phyloP scores from a whole-genome alignment of 2,329 filamentous ascomycete genomes.

The Colletotrichum paranaense region DNA sequence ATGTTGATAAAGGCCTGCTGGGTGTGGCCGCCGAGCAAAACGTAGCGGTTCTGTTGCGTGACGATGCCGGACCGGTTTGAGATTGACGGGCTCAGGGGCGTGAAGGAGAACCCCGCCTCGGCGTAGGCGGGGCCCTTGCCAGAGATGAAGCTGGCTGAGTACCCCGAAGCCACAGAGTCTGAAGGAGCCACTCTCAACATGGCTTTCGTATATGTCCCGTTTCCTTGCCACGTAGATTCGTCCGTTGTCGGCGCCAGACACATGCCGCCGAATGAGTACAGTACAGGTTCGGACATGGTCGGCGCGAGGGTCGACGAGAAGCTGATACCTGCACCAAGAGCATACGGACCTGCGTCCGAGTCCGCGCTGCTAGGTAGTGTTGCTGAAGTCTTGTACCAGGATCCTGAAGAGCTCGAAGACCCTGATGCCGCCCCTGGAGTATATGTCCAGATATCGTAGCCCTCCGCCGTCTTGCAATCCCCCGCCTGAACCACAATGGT shows the following conservation, averaged over 20 bases:
- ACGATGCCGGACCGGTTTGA: constrained; percentile 74
- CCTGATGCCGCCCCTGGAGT: constrained; percentile 53
- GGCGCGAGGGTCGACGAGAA: constrained; percentile 74
- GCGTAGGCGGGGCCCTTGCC: constrained; percentile 61
- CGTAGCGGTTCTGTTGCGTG: constrained; percentile 80
- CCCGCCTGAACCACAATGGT: constrained; percentile 81
- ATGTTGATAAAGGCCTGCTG: constrained; percentile 90
- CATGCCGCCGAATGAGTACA: constrained; percentile 92
- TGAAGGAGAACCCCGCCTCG: constrained; percentile 89
- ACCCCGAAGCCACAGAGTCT: constrained; percentile 39
- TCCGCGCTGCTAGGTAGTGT: constrained; percentile 36
- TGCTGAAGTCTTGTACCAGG: constrained; percentile 53
- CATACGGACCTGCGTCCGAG: constrained; percentile 53
- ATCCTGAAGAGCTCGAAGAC: constrained; percentile 51
- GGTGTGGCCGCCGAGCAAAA: constrained; percentile 89
- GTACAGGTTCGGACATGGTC: constrained; percentile 61
- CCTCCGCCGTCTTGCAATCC: constrained; percentile 69
- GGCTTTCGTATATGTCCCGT: constrained; percentile 81
- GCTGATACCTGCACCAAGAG: constrained; percentile 68
- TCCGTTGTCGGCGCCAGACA: constrained; percentile 68
- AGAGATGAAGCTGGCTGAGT: constrained; percentile 49
- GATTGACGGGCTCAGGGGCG: constrained; percentile 76
- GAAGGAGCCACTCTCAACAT: constrained; percentile 76
- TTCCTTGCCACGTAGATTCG: constrained; percentile 68
- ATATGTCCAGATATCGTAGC: constrained; percentile 76